These are phyloP conservation scores for Taphrina wiesneri DNA, from an alignment of 1,139 yeast genomes.

Conservation along the genomic window DNA sequence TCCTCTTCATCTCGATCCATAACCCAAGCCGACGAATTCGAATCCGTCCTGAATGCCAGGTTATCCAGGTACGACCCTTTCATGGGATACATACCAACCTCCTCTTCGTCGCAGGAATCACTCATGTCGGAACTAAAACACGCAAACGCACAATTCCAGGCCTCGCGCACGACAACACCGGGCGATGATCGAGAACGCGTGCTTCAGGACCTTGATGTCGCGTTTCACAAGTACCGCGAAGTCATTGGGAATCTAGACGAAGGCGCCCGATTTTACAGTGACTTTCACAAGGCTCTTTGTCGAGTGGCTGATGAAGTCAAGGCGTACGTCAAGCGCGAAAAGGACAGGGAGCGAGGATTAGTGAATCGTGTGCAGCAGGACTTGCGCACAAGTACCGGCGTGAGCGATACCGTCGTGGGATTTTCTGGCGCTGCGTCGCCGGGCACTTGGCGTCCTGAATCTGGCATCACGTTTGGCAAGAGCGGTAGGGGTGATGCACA, in stretches of 20 bases:
- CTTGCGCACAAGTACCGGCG: background rate
- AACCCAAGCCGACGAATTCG: slow-evolving; percentile 7
- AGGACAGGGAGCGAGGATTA: background rate
- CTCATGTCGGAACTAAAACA: background rate
- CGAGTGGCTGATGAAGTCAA: slow-evolving; percentile 57
- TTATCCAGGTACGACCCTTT: background rate
- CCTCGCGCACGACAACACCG: background rate
- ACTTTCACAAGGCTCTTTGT: slow-evolving; percentile 56
- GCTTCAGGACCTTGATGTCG: slow-evolving; percentile 58
- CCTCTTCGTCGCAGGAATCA: background rate
- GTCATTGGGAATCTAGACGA: slow-evolving; percentile 62
- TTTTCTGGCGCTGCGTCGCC: background rate
- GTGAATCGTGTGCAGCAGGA: too few relatives aligned
- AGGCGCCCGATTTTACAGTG: slow-evolving; percentile 70
- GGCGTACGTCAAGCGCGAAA: slow-evolving; percentile 49
- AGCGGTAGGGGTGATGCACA: background rate
- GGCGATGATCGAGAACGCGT: slow-evolving; percentile 51
- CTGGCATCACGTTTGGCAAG: slow-evolving; percentile 16
- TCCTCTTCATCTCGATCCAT: background rate
- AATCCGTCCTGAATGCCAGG: background rate
- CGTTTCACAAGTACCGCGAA: slow-evolving; percentile 58
- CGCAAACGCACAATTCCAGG: background rate
- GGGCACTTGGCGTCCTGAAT: slow-evolving; percentile 25
- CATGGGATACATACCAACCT: background rate
- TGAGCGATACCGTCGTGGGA: background rate